Evolutionary conservation across 805 yeast genomes (phyloP).

Genomic region (Pichia nakasei): DNA sequence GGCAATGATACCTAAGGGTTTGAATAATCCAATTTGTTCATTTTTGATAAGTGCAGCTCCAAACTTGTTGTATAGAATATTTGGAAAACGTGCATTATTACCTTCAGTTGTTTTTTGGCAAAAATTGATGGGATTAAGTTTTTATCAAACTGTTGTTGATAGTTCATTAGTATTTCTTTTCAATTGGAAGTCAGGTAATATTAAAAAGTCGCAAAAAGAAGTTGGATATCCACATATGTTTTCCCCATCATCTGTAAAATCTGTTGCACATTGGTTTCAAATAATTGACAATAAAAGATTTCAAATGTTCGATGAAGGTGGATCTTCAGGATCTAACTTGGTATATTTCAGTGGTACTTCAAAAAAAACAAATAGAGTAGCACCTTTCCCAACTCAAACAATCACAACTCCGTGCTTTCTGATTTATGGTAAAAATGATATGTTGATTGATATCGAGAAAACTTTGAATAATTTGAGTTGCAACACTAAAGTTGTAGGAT

Average conservation of each 20-base stretch:
- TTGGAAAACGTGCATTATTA: constrained; percentile 66
- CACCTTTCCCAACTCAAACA: constrained; percentile 54
- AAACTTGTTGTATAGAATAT: constrained; percentile 54
- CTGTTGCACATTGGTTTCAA: constrained; percentile 43
- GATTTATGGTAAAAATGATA: constrained; percentile 72
- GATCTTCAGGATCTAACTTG: constrained; percentile 24
- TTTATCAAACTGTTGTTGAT: constrained; percentile 39
- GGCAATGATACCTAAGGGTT: constrained; percentile 85
- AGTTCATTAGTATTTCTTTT: constrained; percentile 36
- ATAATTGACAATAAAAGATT: constrained; percentile 38
- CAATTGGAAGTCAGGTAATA: constrained; percentile 40
- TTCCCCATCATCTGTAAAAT: constrained; percentile 47
- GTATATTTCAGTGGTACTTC: constrained; percentile 21
- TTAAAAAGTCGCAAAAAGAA: constrained; percentile 35
- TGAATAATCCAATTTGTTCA: constrained; percentile 34
- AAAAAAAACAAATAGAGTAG: constrained; percentile 35
- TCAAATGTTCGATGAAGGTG: constrained; percentile 45
- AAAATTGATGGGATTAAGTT: constrained; percentile 41
- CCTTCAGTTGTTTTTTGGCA: constrained; percentile 63
- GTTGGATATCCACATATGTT: constrained; percentile 44
- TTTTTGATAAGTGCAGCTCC: constrained; percentile 73
- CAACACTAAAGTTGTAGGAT: constrained; percentile 31
- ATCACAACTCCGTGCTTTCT: constrained; percentile 70
- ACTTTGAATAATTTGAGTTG: constrained; percentile 63
- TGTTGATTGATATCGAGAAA: constrained; percentile 76